These are phyloP conservation scores for Myriosclerotinia duriaeana DNA, from an alignment of 2,329 filamentous ascomycete species.

Conservation along the genomic window DNA sequence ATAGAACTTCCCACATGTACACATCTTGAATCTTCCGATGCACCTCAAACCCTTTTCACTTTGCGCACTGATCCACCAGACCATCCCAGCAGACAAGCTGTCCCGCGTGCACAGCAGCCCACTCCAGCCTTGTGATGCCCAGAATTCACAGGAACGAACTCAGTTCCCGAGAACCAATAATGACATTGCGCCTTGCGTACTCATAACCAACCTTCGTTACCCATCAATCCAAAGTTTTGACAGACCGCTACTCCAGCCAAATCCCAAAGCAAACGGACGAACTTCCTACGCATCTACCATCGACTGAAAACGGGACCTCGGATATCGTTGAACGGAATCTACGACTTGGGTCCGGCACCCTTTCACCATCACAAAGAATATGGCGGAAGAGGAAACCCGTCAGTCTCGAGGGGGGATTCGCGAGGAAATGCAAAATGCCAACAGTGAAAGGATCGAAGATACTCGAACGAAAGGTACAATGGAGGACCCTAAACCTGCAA, in stretches of 20 bases:
- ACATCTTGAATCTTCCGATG: conserved; percentile 10
- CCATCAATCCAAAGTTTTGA: not conserved
- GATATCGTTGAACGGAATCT: not conserved
- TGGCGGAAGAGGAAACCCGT: conserved; percentile 27
- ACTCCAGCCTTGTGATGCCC: conserved; percentile 22
- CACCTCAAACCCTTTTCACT: conserved; percentile 9
- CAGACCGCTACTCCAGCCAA: not conserved
- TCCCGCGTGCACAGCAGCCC: conserved; percentile 16
- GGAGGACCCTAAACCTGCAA: conserved; percentile 36
- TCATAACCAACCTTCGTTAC: not conserved
- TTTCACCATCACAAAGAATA: conserved; percentile 15
- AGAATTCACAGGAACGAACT: conserved; percentile 3
- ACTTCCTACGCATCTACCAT: not conserved
- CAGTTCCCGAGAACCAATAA: conserved; percentile 1
- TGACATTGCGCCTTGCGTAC: not conserved
- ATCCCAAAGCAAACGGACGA: not conserved
- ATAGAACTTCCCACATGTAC: conserved; percentile 8
- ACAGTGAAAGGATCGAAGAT: not conserved
- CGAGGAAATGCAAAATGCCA: conserved; percentile 18
- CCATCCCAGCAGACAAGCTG: conserved; percentile 12
- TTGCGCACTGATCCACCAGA: conserved; percentile 22
- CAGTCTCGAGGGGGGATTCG: conserved; percentile 20
- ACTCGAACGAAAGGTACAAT: not conserved
- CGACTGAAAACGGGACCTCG: not conserved
- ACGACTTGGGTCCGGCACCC: not conserved